Percentiles rank a stretch among this genome's conserved stretches.
Evolutionary conservation across 2,329 filamentous ascomycete genomes (phyloP).

Genomic region (Calonectria naviculata): DNA sequence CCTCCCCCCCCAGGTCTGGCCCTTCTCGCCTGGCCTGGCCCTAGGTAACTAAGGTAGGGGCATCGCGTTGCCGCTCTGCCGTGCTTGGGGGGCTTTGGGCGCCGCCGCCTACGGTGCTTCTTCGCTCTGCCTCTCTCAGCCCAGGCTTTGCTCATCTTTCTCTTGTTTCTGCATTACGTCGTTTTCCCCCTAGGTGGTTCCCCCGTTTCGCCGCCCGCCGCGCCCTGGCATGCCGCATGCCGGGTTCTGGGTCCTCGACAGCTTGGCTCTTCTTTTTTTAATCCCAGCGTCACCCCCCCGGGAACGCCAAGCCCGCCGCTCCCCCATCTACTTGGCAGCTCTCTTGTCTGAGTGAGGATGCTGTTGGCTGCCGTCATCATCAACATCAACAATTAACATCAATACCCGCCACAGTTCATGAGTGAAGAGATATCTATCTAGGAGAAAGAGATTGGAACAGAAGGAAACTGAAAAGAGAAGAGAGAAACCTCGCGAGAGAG

Average conservation of each 20-base stretch:
- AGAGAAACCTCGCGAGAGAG: background rate
- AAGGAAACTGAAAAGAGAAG: background rate
- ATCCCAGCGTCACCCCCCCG: constrained; percentile 8
- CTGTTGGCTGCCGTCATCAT: background rate
- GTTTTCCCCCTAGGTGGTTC: background rate
- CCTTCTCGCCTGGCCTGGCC: background rate
- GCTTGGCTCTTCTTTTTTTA: constrained; percentile 12
- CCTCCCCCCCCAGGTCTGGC: background rate
- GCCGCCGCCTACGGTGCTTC: background rate
- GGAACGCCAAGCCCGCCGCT: constrained; percentile 15
- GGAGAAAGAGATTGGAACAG: constrained; percentile 13
- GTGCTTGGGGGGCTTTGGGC: constrained; percentile 8
- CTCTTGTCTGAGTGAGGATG: constrained; percentile 8
- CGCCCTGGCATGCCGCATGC: constrained; percentile 16
- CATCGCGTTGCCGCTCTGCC: constrained; percentile 15
- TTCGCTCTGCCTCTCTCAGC: background rate
- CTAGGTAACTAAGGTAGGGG: constrained; percentile 2
- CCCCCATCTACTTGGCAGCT: background rate
- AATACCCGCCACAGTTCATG: background rate
- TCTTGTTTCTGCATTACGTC: constrained; percentile 10
- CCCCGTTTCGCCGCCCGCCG: background rate
- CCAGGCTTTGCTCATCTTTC: background rate
- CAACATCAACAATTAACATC: background rate
- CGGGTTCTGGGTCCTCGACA: constrained; percentile 6
- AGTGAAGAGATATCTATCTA: background rate